Percentiles rank a stretch among this genome's conserved stretches.
Conservation (phyloP, 805 yeast species). For the Yarrowia yakushimensis region DNA sequence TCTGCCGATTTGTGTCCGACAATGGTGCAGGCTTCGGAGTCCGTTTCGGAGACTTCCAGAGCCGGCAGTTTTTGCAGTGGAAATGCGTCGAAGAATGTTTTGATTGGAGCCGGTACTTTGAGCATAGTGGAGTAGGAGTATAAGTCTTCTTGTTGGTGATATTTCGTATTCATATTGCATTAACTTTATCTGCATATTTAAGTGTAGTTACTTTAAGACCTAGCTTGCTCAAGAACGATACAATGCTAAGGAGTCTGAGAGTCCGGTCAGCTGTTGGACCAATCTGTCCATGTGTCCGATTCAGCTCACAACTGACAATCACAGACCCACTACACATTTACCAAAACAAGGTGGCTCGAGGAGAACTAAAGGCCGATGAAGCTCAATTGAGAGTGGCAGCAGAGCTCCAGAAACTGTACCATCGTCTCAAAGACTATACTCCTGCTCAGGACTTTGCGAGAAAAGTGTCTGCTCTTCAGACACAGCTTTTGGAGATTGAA, state of each 20-base stretch:
- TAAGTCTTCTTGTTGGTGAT: too few species aligned
- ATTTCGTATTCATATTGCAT: too few species aligned
- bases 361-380: slow-evolving; percentile 52
- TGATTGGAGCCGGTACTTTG: slow-evolving; percentile 36
- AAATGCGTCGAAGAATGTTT: slow-evolving; percentile 36
- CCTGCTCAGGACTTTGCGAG: slow-evolving; percentile 51
- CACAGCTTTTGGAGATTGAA: slow-evolving; percentile 36
- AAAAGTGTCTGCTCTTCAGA: slow-evolving; percentile 42
- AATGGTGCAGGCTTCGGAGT: background rate
- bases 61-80: slow-evolving; percentile 34
- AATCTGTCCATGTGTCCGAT: too few species aligned
- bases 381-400: slow-evolving; percentile 60
- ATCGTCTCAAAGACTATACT: slow-evolving; percentile 54
- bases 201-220: too few species aligned
- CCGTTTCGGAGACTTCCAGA: slow-evolving; percentile 17
- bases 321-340: slow-evolving; percentile 65
- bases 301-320: slow-evolving; percentile 39
- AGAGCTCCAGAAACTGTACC: slow-evolving; percentile 58
- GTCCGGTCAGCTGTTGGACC: too few species aligned
- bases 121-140: background rate
- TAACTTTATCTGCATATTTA: too few species aligned
- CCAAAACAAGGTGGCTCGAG: slow-evolving; percentile 50
- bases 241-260: too few species aligned
- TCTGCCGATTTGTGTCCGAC: slow-evolving; percentile 25
- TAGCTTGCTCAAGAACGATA: too few species aligned